phyloP scores from a whole-genome alignment of 108 stramenopile genomes.

The Cyclotella sp. region DNA sequence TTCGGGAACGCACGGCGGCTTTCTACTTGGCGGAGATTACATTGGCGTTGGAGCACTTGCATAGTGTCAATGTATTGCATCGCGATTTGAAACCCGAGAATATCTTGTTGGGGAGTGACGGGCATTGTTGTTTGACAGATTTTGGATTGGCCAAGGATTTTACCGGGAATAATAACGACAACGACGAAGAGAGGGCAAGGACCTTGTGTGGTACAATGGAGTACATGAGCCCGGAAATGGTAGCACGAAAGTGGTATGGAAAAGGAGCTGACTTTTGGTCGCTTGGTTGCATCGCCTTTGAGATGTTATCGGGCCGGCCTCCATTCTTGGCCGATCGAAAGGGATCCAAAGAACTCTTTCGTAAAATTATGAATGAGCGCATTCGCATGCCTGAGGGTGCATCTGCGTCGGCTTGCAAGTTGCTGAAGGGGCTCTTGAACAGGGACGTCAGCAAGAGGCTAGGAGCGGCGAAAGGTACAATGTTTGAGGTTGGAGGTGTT shows the following conservation, averaged over 20 bases:
- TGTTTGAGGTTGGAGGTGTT: slow-evolving; percentile 98
- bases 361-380: slow-evolving; percentile 94
- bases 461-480: slow-evolving; percentile 90
- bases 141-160: slow-evolving; percentile 97
- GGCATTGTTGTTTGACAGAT: slow-evolving; percentile 95
- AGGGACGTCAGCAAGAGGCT: slow-evolving; percentile 88
- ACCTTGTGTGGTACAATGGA: slow-evolving; percentile 91
- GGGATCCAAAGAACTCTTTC: slow-evolving; percentile 92
- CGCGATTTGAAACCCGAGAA: slow-evolving; percentile 97
- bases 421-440: slow-evolving; percentile 93
- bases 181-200: slow-evolving; percentile 65
- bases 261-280: slow-evolving; percentile 98
- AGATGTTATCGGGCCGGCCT: slow-evolving; percentile 96
- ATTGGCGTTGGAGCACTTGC: slow-evolving; percentile 93
- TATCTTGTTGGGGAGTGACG: slow-evolving; percentile 88
- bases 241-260: slow-evolving; percentile 93
- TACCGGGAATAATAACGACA: slow-evolving; percentile 47
- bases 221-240: slow-evolving; percentile 97
- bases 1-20: slow-evolving; percentile 81
- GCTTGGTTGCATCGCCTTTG: slow-evolving; percentile 93
- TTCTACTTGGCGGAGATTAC: slow-evolving; percentile 98
- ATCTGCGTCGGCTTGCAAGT: slow-evolving; percentile 75
- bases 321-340: slow-evolving; percentile 85
- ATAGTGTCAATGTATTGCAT: slow-evolving; percentile 91
- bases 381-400: slow-evolving; percentile 92